These are phyloP conservation scores for Macaranga tanarius DNA, from an alignment of 441 rosid genomes.

Conservation along the genomic window DNA sequence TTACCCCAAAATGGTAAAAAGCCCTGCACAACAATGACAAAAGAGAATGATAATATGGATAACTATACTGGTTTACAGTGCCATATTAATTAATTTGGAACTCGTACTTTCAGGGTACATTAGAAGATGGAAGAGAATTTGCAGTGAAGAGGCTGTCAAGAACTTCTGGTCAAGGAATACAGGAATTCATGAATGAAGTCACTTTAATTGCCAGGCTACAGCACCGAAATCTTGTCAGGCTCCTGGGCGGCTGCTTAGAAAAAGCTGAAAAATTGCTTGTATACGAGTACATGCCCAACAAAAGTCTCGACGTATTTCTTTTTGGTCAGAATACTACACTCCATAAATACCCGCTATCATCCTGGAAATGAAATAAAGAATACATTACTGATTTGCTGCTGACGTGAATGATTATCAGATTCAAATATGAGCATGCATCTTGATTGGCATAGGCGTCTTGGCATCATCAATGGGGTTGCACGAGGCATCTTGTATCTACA, in stretches of 20 bases:
- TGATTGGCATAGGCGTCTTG: conserved; percentile 32
- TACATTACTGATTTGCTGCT: not conserved
- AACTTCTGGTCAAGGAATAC: conserved; percentile 9
- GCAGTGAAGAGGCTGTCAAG: conserved; percentile 9
- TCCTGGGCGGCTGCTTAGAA: conserved; percentile 32
- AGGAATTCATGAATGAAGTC: conserved; percentile 28
- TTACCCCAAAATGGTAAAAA: too few relatives aligned
- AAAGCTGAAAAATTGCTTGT: conserved; percentile 30
- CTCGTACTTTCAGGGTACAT: not conserved
- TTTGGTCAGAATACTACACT: conserved; percentile 26
- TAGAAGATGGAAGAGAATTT: not conserved
- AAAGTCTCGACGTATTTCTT: conserved; percentile 33
- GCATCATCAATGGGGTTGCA: conserved; percentile 35
- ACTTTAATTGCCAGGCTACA: conserved; percentile 29
- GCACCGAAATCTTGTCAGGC: conserved; percentile 36
- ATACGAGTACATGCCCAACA: conserved; percentile 36
- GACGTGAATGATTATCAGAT: conserved; percentile 23
- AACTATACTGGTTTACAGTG: not conserved
- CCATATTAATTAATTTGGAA: not conserved
- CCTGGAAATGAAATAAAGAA: not conserved
- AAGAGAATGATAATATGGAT: too few relatives aligned
- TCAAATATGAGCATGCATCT: conserved; percentile 19
- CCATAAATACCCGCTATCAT: not conserved
- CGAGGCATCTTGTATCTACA: conserved; percentile 41
- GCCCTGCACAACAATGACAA: too few relatives aligned